Evolutionary conservation across 495 filamentous ascomycete genomes (phyloP).

Genomic region (Hapsidospora chrysogenum): DNA sequence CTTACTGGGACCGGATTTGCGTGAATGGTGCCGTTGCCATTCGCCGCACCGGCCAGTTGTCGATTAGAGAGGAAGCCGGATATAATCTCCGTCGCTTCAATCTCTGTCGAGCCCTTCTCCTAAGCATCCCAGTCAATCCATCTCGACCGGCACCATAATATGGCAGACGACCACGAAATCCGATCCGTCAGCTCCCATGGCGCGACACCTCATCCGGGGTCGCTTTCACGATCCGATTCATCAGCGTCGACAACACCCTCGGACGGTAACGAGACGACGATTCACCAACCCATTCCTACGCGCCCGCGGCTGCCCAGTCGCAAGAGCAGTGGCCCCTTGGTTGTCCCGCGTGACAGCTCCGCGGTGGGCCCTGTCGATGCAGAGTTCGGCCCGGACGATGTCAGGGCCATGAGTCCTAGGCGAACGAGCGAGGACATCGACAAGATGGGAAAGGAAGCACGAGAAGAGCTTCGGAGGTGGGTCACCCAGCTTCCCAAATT

Average conservation of each 20-base stretch:
- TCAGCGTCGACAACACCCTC: slow-evolving; percentile 17
- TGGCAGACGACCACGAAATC: slow-evolving; percentile 1
- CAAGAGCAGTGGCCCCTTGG: slow-evolving; percentile 65
- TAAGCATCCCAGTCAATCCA: too few relatives aligned
- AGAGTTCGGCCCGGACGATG: slow-evolving; percentile 67
- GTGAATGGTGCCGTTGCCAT: too few relatives aligned
- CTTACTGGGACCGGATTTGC: too few relatives aligned
- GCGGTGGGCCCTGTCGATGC: slow-evolving; percentile 46
- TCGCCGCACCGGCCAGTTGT: too few relatives aligned
- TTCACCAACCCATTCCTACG: slow-evolving; percentile 28
- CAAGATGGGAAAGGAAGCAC: slow-evolving; percentile 64
- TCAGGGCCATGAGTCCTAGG: slow-evolving; percentile 85
- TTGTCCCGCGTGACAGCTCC: slow-evolving; percentile 57
- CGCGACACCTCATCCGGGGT: not conserved
- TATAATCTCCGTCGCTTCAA: too few relatives aligned
- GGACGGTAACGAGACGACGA: slow-evolving; percentile 13
- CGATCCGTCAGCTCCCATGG: not conserved
- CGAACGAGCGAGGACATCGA: slow-evolving; percentile 80
- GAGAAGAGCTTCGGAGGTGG: slow-evolving; percentile 37
- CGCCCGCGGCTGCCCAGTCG: slow-evolving; percentile 38
- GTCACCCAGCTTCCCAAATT: slow-evolving; percentile 42
- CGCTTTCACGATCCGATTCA: slow-evolving; percentile 17
- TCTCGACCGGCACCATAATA: too few relatives aligned
- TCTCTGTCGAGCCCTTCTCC: too few relatives aligned
- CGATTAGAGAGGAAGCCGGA: too few relatives aligned